Evolutionary conservation across 2,329 filamentous ascomycete genomes (phyloP).

Genomic region (Sordariomycetes sp.): DNA sequence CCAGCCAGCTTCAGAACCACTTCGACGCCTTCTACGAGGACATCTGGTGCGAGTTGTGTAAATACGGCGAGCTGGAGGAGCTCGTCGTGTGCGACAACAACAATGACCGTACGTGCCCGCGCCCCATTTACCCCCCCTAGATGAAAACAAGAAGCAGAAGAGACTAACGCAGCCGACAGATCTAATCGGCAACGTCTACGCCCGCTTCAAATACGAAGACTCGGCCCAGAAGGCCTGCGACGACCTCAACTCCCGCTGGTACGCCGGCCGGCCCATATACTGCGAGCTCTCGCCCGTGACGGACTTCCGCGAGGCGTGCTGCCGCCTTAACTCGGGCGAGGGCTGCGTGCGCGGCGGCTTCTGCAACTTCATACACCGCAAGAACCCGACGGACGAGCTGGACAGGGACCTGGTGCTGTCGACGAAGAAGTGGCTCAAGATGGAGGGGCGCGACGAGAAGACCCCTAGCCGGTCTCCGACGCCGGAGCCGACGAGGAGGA

Average conservation of each 20-base stretch:
- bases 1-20: slow-evolving; percentile 93
- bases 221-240: slow-evolving; percentile 89
- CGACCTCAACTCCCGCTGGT: slow-evolving; percentile 89
- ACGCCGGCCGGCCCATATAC: slow-evolving; percentile 93
- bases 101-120: slow-evolving; percentile 67
- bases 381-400: slow-evolving; percentile 82
- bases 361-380: slow-evolving; percentile 98
- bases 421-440: slow-evolving; percentile 94
- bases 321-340: slow-evolving; percentile 85
- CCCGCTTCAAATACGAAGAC: slow-evolving; percentile 99
- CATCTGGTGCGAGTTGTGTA: slow-evolving; percentile 99
- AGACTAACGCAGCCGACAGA: slow-evolving; percentile 37
- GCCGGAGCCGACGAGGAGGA: slow-evolving; percentile 69
- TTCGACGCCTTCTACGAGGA: slow-evolving; percentile 99
- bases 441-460: slow-evolving; percentile 72
- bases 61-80: slow-evolving; percentile 95
- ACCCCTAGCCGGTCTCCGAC: slow-evolving; percentile 75
- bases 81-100: slow-evolving; percentile 99
- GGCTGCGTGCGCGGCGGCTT: slow-evolving; percentile 93
- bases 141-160: neutral
- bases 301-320: slow-evolving; percentile 96
- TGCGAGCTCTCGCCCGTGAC: slow-evolving; percentile 95
- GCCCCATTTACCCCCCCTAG: neutral
- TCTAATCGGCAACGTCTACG: slow-evolving; percentile 97
- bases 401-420: slow-evolving; percentile 77